Conservation (phyloP, 768 basidiomycete species). For the Xerocomus spinulosus region DNA sequence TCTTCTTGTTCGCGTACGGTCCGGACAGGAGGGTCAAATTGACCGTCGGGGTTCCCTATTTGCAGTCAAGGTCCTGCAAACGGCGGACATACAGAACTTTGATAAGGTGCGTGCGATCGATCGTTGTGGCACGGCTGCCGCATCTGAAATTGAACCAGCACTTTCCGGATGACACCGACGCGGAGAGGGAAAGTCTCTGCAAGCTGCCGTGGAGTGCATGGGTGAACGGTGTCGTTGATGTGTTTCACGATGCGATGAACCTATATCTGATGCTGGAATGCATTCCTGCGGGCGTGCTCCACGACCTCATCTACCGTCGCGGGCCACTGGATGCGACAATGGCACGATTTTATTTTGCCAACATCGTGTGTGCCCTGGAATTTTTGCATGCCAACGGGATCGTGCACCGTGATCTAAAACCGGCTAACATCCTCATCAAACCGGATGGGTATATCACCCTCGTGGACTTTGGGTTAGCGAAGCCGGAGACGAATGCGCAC, state of each 20-base stretch:
- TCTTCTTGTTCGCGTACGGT: constrained; percentile 36
- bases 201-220: constrained; percentile 52
- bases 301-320: constrained; percentile 31
- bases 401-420: constrained; percentile 54
- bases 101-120: constrained; percentile 25
- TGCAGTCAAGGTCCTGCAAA: constrained; percentile 43
- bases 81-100: constrained; percentile 31
- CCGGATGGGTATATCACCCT: constrained; percentile 52
- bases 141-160: constrained; percentile 16
- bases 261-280: constrained; percentile 51
- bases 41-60: constrained; percentile 38
- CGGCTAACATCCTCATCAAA: constrained; percentile 53
- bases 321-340: constrained; percentile 31
- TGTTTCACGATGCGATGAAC: constrained; percentile 43
- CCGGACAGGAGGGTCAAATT: constrained; percentile 22
- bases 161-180: constrained; percentile 30
- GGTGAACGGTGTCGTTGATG: constrained; percentile 42
- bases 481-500: constrained; percentile 14
- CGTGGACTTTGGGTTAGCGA: constrained; percentile 47
- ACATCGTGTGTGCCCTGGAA: constrained; percentile 46
- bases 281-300: constrained; percentile 42
- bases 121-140: background rate
- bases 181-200: constrained; percentile 40
- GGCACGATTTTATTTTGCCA: constrained; percentile 51
- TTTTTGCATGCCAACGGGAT: constrained; percentile 44